Evolutionary conservation across 805 yeast genomes (phyloP), one percentile per base, ranked within the genome.

Genomic region (Diddensiella caesifluorescens): DNA sequence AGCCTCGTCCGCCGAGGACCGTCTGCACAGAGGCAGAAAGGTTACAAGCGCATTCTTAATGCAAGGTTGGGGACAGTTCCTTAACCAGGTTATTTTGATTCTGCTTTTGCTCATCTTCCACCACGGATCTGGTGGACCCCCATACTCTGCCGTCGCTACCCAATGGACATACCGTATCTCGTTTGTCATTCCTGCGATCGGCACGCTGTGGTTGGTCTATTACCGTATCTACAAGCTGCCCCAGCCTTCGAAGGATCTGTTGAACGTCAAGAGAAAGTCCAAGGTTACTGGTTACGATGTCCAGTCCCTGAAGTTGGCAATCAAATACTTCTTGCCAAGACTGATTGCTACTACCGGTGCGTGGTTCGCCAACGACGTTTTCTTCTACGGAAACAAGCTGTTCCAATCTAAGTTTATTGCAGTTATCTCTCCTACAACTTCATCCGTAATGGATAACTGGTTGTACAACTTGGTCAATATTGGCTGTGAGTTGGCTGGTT

Each of bases 11-110:
- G 50, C 56, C 34, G 62, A 57, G 23, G 67, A 63, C 39, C 63
- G 67, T 43, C 53, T 62, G 26, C 67, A 63, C 54, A 61, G 67
- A 48, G 67, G 67, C 23, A 60, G 67, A 42, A 61, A 59, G 48
- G 67, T 63, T 39, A 48, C 52, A 32, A 46, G 49, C 41, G 67
- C 67, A 7, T 89, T 89, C 65, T 90, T 96, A 44, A 88, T 88
- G 72, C 97, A 89, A 70, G 97, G 96, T 67, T 78, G 92, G 80
- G 97, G 97, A 65, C 96, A 89, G 71, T 87, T 46, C 67, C 87
- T 61, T 95, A 96, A 58, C 74, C 89, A 51, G 95, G 96, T 62
- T 79, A 85, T 69, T 83, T 87, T 54, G 95, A 96, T 53, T 65
- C 52, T 72, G 48, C 63, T 82, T 62, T 94, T 95, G 34, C 74